These are phyloP conservation scores for Pestalotiopsis sp. DNA, from an alignment of 2,329 filamentous ascomycete species.

Conservation along the genomic window DNA sequence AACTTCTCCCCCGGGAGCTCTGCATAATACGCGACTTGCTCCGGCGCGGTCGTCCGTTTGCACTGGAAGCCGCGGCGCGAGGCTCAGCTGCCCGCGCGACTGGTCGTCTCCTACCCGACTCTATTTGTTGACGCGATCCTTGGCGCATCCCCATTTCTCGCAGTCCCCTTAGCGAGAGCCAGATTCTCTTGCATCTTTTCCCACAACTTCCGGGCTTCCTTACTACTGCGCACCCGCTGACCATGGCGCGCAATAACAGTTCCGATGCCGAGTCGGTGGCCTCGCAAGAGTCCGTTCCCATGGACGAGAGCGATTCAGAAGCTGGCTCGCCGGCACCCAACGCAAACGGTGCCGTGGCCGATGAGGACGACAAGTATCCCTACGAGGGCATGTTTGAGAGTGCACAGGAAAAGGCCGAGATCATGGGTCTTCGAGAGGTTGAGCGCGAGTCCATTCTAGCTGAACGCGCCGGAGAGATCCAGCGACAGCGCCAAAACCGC, in stretches of 20 bases:
- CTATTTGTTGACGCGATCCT: not conserved
- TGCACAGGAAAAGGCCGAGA: constrained; percentile 72
- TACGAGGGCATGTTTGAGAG: constrained; percentile 85
- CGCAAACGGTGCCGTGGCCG: constrained; percentile 34
- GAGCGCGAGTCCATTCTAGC: constrained; percentile 89
- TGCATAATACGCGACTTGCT: constrained; percentile 9
- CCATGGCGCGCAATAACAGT: constrained; percentile 13
- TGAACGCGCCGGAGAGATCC: constrained; percentile 81
- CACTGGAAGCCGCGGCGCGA: not conserved
- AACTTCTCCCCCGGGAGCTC: not conserved
- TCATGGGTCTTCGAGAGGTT: constrained; percentile 86
- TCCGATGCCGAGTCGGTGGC: constrained; percentile 64
- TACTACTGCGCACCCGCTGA: constrained; percentile 15
- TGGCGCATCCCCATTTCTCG: not conserved
- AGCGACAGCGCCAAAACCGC: constrained; percentile 79
- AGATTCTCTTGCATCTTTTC: not conserved
- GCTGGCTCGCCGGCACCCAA: constrained; percentile 56
- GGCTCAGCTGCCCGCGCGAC: not conserved
- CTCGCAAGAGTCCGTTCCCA: constrained; percentile 80
- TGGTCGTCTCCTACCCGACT: not conserved
- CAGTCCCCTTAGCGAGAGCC: not conserved
- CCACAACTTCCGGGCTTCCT: not conserved
- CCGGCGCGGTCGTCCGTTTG: not conserved
- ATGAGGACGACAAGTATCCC: constrained; percentile 68
- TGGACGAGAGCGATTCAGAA: constrained; percentile 89